Base-by-base conservation (phyloP, 2,329 filamentous ascomycete genomes). In the Paecilomyces fulvus region DNA sequence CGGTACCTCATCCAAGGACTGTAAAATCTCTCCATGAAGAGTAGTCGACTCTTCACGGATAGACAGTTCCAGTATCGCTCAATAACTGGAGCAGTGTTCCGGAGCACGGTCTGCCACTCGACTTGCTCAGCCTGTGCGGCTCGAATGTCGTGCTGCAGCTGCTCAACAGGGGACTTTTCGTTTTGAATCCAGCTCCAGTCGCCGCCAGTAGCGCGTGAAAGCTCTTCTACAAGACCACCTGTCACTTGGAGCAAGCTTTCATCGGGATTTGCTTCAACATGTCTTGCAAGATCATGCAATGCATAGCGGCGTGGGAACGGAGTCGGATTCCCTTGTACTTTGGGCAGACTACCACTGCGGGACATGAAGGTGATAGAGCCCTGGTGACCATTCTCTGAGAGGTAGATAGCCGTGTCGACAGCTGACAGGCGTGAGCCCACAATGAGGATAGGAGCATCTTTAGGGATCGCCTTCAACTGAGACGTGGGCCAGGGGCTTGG, bases 101-200 rank as follows among this genome's bases (percentile, higher is more conserved):
- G 31, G 10, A 33, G 31, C 10, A 33, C 31, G 11, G 31, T 14
- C 11, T 33, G 31, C 31, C 31, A 33, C 14, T 33, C 8, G 8
- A 33, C 31, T 33, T 12, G 31, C 4, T 14, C 31, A 11, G 31
- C 10, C 3, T 33, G 31, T 33, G 31, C 31, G 10, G 31, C 31
- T 12, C 14, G 31, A 12, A 33, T 33, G 31, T 33, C 31, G 14
- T 33, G 31, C 31, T 14, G 31, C 10, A 33, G 14, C 31, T 33
- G 31, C 4, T 33, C 14, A 14, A 33, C 14, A 2, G 31, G 31
- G 9, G 4, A 33, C 14, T 33, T 14, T 1, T 58, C 43, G 10
- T 54, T 56, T 25, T 56, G 57, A 4, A 58, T 48, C 57, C 57
- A 58, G 51, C 51, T 50, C 57, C 57, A 58, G 31, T 58, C 57